Base-by-base conservation (phyloP, 2,329 filamentous ascomycete species). In the Microdochium trichocladiopsis region DNA sequence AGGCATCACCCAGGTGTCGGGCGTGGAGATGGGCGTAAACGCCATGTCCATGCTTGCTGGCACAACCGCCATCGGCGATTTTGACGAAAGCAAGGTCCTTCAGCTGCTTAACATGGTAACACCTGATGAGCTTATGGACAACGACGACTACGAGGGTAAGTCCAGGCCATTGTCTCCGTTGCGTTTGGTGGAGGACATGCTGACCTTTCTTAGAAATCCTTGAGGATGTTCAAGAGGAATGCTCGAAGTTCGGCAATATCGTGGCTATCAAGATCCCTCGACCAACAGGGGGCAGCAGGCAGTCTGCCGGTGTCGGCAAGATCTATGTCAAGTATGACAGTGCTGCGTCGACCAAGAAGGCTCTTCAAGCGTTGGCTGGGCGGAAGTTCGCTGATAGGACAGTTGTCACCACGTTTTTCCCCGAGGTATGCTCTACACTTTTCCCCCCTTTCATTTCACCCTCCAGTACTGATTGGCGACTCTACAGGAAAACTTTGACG, bases 21-120 rank as follows among this genome's bases (percentile, higher is more conserved):
- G 91, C 57, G 81, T 95, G 41, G 94, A 99, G 64, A 95, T 96
- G 79, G 90, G 93, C 52, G 93, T 99, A 56, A 95, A 94, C 61
- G 94, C 94, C 57, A 97, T 99, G 85, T 95, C 92, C 50, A 91
- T 96, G 82, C 88, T 99, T 61, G 94, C 94, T 36, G 92, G 93
- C 53, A 95, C 94, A 21, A 90, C 86, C 2, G 87, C 88, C 36
- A 80, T 80, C 8, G 14, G 23, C 52, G 88, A 92, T 55, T 76
- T 88, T 31, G 91, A 95, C 60, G 84, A 86, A 55, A 88, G 88
- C 58, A 83, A 89, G 52, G 93, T 99, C 16, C 69, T 99, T 55
- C 93, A 96, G 71, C 76, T 99, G 56, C 82, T 99, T 64, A 99
- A 99, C 75, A 99, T 99, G 94, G 93, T 99, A 33, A 99, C 94